phyloP scores from a whole-genome alignment of 2,329 filamentous ascomycete species.

The Fusarium begoniae region DNA sequence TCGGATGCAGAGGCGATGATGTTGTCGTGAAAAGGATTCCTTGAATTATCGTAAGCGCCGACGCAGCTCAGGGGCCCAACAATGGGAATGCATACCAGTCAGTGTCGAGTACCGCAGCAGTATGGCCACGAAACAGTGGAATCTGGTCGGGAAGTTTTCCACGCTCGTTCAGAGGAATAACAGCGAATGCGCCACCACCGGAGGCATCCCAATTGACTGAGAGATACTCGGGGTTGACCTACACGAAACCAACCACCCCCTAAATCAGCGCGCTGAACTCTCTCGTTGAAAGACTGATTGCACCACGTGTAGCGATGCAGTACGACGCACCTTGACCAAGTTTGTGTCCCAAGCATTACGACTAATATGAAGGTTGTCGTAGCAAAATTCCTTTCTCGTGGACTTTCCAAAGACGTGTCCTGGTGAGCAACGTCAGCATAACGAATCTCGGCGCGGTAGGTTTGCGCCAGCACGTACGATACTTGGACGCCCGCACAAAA shows the following conservation, averaged over 20 bases:
- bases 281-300: constrained; percentile 20
- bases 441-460: constrained; percentile 33
- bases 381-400: constrained; percentile 97
- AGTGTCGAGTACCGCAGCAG: constrained; percentile 93
- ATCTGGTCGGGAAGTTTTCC: constrained; percentile 93
- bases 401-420: constrained; percentile 98
- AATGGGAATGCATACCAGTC: constrained; percentile 75
- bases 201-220: constrained; percentile 98
- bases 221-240: constrained; percentile 96
- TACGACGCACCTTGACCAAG: constrained; percentile 92
- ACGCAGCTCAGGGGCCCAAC: constrained; percentile 6
- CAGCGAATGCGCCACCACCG: constrained; percentile 95
- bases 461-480: constrained; percentile 62
- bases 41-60: constrained; percentile 48
- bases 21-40: constrained; percentile 96
- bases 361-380: constrained; percentile 96
- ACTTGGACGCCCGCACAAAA: constrained; percentile 75
- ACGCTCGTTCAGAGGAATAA: constrained; percentile 88
- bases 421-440: constrained; percentile 54
- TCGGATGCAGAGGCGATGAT: constrained; percentile 94
- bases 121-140: constrained; percentile 95
- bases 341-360: constrained; percentile 99
- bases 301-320: constrained; percentile 57
- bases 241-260: constrained; percentile 38
- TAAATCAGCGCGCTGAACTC: constrained; percentile 39